Evolutionary conservation across 352 stramenopile genomes (phyloP).

Genomic region (Pythium myriotylum): DNA sequence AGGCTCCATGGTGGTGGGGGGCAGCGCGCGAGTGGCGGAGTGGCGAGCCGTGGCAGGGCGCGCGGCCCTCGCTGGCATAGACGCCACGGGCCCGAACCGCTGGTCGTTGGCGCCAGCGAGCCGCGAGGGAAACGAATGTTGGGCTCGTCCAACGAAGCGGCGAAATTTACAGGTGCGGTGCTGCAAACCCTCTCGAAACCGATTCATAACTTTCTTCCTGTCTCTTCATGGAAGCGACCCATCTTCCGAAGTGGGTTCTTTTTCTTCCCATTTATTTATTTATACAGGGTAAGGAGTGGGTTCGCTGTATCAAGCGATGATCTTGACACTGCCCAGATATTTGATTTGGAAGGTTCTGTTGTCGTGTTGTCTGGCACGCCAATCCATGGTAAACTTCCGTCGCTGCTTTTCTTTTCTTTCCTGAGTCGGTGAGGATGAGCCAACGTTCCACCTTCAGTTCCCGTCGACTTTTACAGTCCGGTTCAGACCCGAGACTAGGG

Average conservation of each 20-base stretch:
- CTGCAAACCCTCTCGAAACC: slow-evolving; percentile 15
- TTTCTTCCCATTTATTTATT: slow-evolving; percentile 11
- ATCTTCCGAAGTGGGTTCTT: slow-evolving; percentile 19
- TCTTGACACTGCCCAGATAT: slow-evolving; percentile 2
- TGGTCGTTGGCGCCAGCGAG: slow-evolving; percentile 10
- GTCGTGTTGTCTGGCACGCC: not conserved
- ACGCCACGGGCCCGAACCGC: slow-evolving; percentile 2
- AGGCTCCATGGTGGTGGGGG: slow-evolving; percentile 7
- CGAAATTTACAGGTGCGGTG: slow-evolving; percentile 18
- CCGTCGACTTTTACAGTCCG: not conserved
- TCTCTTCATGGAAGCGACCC: slow-evolving; percentile 10
- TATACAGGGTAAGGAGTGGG: not conserved
- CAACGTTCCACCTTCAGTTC: slow-evolving; percentile 12
- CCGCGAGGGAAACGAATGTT: slow-evolving; percentile 9
- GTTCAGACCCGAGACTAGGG: slow-evolving; percentile 16
- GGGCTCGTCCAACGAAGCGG: slow-evolving; percentile 4
- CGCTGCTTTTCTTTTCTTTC: slow-evolving; percentile 24
- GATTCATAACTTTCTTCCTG: slow-evolving; percentile 19
- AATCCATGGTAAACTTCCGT: slow-evolving; percentile 3
- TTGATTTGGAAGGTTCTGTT: slow-evolving; percentile 4
- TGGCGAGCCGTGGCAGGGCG: not conserved
- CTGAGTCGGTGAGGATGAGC: slow-evolving; percentile 25
- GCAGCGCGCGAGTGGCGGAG: not conserved
- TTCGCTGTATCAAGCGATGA: not conserved
- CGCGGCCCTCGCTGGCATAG: slow-evolving; percentile 13